A percentile compares a stretch with the other conserved stretches of the same genome.
These are phyloP conservation scores for Penicillium turbatum DNA, from an alignment of 495 filamentous ascomycete genomes.

Conservation along the genomic window DNA sequence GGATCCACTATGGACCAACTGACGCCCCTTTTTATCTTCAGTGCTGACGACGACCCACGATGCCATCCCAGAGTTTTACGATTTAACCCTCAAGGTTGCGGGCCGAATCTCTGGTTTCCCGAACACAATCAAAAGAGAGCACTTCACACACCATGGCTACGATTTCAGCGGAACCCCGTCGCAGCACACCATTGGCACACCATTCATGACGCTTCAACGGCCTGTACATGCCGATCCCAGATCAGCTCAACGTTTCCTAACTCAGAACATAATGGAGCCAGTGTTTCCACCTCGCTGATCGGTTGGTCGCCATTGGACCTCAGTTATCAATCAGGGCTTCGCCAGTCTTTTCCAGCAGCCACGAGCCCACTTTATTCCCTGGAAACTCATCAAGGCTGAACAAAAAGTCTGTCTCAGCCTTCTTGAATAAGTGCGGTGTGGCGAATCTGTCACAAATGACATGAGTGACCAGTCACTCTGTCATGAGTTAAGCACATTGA, in stretches of 20 bases:
- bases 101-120: neutral
- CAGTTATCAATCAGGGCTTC: constrained; percentile 25
- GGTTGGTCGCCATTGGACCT: constrained; percentile 3
- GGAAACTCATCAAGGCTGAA: constrained; percentile 8
- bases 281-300: constrained; percentile 18
- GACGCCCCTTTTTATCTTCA: constrained; percentile 3
- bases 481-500: neutral
- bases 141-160: neutral
- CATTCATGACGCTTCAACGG: neutral
- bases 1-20: constrained; percentile 8
- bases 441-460: neutral
- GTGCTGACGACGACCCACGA: constrained; percentile 20
- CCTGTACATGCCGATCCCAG: neutral
- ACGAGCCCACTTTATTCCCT: constrained; percentile 9
- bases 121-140: neutral
- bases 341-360: constrained; percentile 6
- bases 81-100: neutral
- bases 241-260: neutral
- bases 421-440: neutral
- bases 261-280: neutral
- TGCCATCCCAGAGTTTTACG: neutral
- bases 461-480: neutral
- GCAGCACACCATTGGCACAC: neutral
- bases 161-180: neutral
- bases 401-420: constrained; percentile 18